Base-by-base conservation (phyloP, 306 rosid species). In the Rosa lucieae region DNA sequence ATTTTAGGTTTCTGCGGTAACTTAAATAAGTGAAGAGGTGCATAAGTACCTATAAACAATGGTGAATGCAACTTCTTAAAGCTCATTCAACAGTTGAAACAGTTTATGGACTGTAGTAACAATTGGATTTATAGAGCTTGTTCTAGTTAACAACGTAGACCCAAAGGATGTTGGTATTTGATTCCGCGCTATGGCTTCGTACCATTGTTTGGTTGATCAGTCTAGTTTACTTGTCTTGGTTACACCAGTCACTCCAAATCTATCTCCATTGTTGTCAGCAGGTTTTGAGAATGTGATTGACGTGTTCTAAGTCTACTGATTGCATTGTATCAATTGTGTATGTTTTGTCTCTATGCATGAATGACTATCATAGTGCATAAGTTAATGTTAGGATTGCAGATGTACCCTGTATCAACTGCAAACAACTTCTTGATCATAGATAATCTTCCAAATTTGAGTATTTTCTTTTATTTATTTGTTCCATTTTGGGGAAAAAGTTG, bases 271-370 rank as follows among this genome's bases (percentile, higher is more conserved):
- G 39, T 35, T 8, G 44, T 73, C 37, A 37, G 48, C 52, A 55
- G 32, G 32, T 29, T 17, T 11, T 46, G 59, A 75, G 58, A 61
- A 52, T 44, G 32, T 29, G 17, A 75, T 75, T 5, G 56, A 46
- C 70, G 23, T 58, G 67, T 70, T 70, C 4, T 61, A 82, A 44
- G 76, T 9, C 73, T 67, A 23, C 20, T 63, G 44, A 76, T 5
- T 3, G 51, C 70, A 62, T 9, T 43, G 7, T 26, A 43, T 15
- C 40, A 32, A 39, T n/a, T 10, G n/a, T 15, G 32, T 37, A 62
- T 42, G 77, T 18, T 63, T 12, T 21, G 55, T 46, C 44, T 14
- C 43, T 39, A 6, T 6, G 40, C 53, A 69, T 44, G 37, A 20
- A 21, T 44, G 26, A 10, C 29, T 59, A 6, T 61, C 49, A 12